A percentile compares a stretch with the other conserved stretches of the same genome.
Evolutionary conservation across 768 basidiomycete genomes (phyloP).

Genomic region (Mycena epipterygia): DNA sequence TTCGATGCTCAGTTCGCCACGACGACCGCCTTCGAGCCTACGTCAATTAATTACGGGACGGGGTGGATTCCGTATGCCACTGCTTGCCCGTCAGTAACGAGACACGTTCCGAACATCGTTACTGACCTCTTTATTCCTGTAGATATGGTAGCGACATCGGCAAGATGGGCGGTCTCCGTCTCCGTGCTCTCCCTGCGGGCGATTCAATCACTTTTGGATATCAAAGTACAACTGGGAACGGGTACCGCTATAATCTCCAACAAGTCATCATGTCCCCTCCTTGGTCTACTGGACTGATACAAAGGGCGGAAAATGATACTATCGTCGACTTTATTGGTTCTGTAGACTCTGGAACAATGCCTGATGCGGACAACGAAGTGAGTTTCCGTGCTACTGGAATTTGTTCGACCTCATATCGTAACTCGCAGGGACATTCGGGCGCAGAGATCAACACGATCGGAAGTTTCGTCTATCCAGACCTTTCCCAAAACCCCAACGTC

Average conservation of each 20-base stretch:
- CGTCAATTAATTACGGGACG: conserved; percentile 6
- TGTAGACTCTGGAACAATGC: conserved; percentile 20
- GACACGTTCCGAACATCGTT: background rate
- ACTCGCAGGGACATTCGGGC: conserved; percentile 20
- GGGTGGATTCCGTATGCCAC: conserved; percentile 17
- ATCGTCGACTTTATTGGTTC: conserved; percentile 23
- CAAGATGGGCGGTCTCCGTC: conserved; percentile 10
- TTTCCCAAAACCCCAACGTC: conserved; percentile 15
- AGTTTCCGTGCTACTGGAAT: background rate
- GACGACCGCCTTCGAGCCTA: conserved; percentile 4
- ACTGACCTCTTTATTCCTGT: background rate
- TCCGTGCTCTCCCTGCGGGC: conserved; percentile 14
- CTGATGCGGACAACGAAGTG: conserved; percentile 25
- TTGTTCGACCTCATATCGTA: background rate
- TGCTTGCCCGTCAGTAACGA: conserved; percentile 10
- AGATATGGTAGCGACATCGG: conserved; percentile 11
- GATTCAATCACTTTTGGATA: conserved; percentile 24
- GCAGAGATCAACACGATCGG: conserved; percentile 18
- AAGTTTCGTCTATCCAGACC: background rate
- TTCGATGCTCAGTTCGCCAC: conserved; percentile 12
- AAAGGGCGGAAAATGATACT: background rate
- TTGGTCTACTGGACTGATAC: background rate
- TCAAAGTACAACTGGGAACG: conserved; percentile 13
- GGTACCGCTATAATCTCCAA: conserved; percentile 23
- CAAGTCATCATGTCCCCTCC: conserved; percentile 14